Conservation (phyloP, 495 filamentous ascomycete genomes). For the Xylaria cubensis region DNA sequence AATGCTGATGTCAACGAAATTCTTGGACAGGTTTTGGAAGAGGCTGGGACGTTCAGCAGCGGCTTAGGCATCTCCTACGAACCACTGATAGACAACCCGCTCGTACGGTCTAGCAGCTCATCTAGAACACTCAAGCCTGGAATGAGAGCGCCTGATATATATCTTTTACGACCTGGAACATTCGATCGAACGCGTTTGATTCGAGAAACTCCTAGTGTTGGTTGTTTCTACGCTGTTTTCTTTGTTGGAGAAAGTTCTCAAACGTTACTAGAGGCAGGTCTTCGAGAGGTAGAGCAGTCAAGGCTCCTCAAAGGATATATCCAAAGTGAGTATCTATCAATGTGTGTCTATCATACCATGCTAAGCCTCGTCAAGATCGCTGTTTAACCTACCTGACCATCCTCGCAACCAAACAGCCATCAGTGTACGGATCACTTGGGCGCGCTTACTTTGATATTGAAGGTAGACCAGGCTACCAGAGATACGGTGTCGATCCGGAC, state of each 20-base stretch:
- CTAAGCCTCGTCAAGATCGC: background rate
- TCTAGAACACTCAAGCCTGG: slow-evolving; percentile 35
- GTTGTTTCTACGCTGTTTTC: slow-evolving; percentile 23
- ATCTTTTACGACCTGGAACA: slow-evolving; percentile 50
- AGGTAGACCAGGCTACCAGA: slow-evolving; percentile 38
- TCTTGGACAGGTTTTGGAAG: slow-evolving; percentile 48
- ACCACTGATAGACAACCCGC: slow-evolving; percentile 33
- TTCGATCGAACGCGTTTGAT: slow-evolving; percentile 50
- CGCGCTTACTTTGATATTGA: slow-evolving; percentile 45
- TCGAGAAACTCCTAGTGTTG: slow-evolving; percentile 46
- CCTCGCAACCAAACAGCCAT: slow-evolving; percentile 38
- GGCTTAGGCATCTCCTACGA: slow-evolving; percentile 53
- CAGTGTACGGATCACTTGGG: slow-evolving; percentile 49
- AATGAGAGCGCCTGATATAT: slow-evolving; percentile 50
- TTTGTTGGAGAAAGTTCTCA: background rate
- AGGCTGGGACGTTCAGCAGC: slow-evolving; percentile 51
- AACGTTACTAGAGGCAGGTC: background rate
- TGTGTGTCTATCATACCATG: slow-evolving; percentile 29
- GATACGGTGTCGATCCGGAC: slow-evolving; percentile 44
- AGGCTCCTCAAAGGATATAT: slow-evolving; percentile 3
- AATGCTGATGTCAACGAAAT: slow-evolving; percentile 52
- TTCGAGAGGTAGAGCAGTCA: background rate
- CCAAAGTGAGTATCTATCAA: slow-evolving; percentile 18
- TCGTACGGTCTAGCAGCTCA: slow-evolving; percentile 39
- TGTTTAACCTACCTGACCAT: slow-evolving; percentile 43